Base-by-base conservation (phyloP, 2,329 filamentous ascomycete genomes). In the Acarospora socialis region DNA sequence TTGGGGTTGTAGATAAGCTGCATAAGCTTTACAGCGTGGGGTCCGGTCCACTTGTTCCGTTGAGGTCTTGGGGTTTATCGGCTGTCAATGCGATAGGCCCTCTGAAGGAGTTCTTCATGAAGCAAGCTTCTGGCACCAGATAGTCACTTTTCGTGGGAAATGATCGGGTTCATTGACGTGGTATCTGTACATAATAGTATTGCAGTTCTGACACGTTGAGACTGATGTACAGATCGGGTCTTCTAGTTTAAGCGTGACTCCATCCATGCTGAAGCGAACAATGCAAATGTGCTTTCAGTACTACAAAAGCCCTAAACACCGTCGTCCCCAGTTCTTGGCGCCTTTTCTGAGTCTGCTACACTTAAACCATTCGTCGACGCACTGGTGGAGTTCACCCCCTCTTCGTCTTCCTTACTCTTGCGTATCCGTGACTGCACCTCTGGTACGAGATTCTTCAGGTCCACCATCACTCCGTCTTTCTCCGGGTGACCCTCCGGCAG, bases 21-120 rank as follows among this genome's bases (percentile, higher is more conserved):
- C 84, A 94, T 56, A 92, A 87, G 60, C 59, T 94, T 25, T 95
- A 93, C 55, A 78, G 77, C n/a, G 73, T 82, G 1, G 74, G 73
- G 14, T 75, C 70, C 38, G 81, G 81, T 0, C 84, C 84, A 1
- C 57, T 95, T 20, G 80, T 93, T 12, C 77, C 78, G 44, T 62
- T 86, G 30, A 68, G 87, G 39, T 86, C 81, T 32, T 49, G 83
- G 28, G 87, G 87, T 0, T 55, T 95, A 39, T 70, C 65, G 39
- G 71, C 78, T 5, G 78, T 94, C 39, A 77, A 94, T 55, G 67
- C 70, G 2, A 49, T 92, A 48, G 68, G 71, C 0, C 72, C 78
- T 21, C 48, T 93, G 35, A 95, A 95, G 66, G 70, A 66, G 26
- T 82, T 86, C 50, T 65, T 95, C 40, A 95, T 95, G 87, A 71